Base-by-base conservation (phyloP, 805 yeast genomes). In the Yarrowia sp. region DNA sequence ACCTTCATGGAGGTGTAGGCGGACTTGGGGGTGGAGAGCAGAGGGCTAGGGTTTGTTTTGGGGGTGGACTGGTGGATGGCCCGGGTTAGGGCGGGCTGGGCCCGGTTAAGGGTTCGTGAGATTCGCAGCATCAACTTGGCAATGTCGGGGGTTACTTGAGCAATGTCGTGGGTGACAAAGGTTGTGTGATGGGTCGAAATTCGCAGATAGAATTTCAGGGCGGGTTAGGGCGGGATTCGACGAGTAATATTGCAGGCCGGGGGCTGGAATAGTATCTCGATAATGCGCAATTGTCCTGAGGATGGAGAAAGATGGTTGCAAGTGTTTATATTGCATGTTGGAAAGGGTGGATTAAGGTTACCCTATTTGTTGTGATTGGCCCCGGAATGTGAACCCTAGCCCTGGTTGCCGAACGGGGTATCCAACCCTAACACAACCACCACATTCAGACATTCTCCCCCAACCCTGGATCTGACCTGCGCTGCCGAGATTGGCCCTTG, bases 1-100 rank as follows among this genome's bases (percentile, higher is more conserved):
- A 87, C 77, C 50, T 85, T 85, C 84, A 86, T 82, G 10, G 75
- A 70, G 30, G 75, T 60, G 69, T 73, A 77, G 55, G 74, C 74
- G 17, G 74, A 64, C 19, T n/a, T n/a, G n/a, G 74, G 70, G 33
- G 39, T 61, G 8, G 70, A 70, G 15, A 77, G 72, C 50, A 77
- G 68, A 44, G 73, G 73, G 36, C 76, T 72, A 14, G 80, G 79
- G 36, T 72, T 73, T 12, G 79, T 74, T 6, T 76, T 71, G 8
- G 75, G 68, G 14, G 74, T 67, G 9, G 77, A 72, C 4, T 71
- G 66, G 66, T 73, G 75, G 50, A 75, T 68, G 10, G 68, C 53
- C 34, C 69, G 53, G n/a, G 74, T 68, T 47, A 73, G 69, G 19
- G 52, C 30, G 17, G 17, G 15, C 67, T 42, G 33, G 50, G 15